phyloP scores from a whole-genome alignment of 2,329 filamentous ascomycete species.

The Xenosphaeropsis pyriputrescens region DNA sequence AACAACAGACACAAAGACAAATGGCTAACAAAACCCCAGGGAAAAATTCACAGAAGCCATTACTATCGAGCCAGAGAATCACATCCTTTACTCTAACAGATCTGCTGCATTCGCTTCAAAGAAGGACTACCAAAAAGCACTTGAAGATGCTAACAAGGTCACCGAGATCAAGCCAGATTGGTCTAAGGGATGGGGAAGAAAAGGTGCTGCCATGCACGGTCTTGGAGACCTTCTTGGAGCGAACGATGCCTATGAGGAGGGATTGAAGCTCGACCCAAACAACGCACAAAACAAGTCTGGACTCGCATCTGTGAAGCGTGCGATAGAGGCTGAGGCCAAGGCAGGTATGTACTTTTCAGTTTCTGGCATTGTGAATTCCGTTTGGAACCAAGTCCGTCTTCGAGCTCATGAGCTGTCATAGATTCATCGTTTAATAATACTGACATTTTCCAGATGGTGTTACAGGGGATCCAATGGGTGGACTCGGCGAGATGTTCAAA shows the following conservation, averaged over 20 bases:
- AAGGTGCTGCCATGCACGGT: slow-evolving; percentile 83
- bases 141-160: slow-evolving; percentile 85
- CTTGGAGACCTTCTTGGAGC: slow-evolving; percentile 73
- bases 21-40: slow-evolving; percentile 27
- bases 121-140: slow-evolving; percentile 70
- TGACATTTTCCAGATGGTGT: slow-evolving; percentile 17
- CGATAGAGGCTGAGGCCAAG: slow-evolving; percentile 64
- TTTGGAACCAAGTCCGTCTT: slow-evolving; percentile 3
- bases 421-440: no score
- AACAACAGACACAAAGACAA: no score
- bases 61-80: slow-evolving; percentile 72
- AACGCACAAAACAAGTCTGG: slow-evolving; percentile 91
- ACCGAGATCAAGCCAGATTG: slow-evolving; percentile 94
- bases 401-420: slow-evolving; percentile 1
- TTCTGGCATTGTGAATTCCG: no score
- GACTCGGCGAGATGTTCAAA: slow-evolving; percentile 85
- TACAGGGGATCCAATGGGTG: slow-evolving; percentile 51
- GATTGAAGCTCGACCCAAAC: slow-evolving; percentile 80
- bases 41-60: slow-evolving; percentile 94
- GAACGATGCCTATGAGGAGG: slow-evolving; percentile 82
- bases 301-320: slow-evolving; percentile 69
- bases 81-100: slow-evolving; percentile 96
- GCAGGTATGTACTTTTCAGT: slow-evolving; percentile 17
- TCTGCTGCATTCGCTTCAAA: slow-evolving; percentile 81
- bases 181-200: slow-evolving; percentile 91